These are phyloP conservation scores for Phytophthora macrochlamydospora DNA, from an alignment of 352 stramenopile species.

Conservation along the genomic window DNA sequence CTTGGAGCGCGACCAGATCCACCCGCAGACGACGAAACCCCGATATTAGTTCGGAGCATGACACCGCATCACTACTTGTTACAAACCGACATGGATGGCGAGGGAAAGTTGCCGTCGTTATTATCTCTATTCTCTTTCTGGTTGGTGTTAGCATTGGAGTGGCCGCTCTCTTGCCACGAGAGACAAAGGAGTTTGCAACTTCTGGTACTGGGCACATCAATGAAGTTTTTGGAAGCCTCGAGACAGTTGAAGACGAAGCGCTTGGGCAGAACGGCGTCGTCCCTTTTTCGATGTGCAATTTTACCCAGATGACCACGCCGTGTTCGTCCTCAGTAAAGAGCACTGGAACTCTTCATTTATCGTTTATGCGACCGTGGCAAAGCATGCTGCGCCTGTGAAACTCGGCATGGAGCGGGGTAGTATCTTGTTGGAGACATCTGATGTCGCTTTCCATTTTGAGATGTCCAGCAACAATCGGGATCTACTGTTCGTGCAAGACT, in stretches of 20 bases:
- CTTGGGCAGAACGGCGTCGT: constrained; percentile 14
- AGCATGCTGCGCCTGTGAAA: constrained; percentile 49
- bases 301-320: constrained; percentile 22
- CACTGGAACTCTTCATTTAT: constrained; percentile 73
- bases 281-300: constrained; percentile 56
- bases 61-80: constrained; percentile 18
- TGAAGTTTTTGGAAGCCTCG: constrained; percentile 22
- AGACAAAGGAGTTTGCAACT: constrained; percentile 3
- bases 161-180: constrained; percentile 21
- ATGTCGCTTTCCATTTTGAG: constrained; percentile 80
- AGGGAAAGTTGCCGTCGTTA: constrained; percentile 12
- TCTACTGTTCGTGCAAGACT: constrained; percentile 64
- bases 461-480: constrained; percentile 29
- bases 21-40: constrained; percentile 7
- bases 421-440: constrained; percentile 59
- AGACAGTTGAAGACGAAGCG: constrained; percentile 31
- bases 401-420: constrained; percentile 51
- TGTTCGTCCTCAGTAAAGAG: constrained; percentile 63
- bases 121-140: constrained; percentile 28
- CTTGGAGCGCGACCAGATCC: constrained; percentile 14
- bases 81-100: constrained; percentile 15
- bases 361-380: constrained; percentile 72
- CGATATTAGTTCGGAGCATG: constrained; percentile 11
- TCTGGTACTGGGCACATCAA: constrained; percentile 12
- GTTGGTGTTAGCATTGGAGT: constrained; percentile 34